These are phyloP conservation scores for Volvox carteri DNA, from an alignment of 163 green algal genomes.

Conservation along the genomic window DNA sequence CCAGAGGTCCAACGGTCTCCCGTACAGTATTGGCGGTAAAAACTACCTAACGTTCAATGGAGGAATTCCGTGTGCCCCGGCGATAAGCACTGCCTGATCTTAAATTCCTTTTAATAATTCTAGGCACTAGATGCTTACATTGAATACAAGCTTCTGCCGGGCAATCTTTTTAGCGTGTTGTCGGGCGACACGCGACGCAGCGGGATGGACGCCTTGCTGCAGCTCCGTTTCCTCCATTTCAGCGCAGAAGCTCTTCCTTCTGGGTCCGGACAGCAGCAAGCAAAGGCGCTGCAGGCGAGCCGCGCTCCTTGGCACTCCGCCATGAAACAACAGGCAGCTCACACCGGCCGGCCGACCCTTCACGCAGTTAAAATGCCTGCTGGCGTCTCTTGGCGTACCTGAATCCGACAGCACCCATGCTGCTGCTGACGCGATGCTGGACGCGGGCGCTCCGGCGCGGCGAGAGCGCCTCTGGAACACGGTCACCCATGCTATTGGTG, in stretches of 20 bases:
- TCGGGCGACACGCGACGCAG: neutral
- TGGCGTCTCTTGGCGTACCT: neutral
- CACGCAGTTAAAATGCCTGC: conserved; percentile 47
- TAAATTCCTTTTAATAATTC: neutral
- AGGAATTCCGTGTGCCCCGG: neutral
- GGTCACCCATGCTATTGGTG: neutral
- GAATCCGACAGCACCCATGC: conserved; percentile 12
- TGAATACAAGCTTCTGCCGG: neutral
- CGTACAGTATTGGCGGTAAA: neutral
- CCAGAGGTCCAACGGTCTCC: too few species aligned
- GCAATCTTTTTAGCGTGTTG: neutral
- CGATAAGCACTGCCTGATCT: neutral
- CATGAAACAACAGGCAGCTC: neutral
- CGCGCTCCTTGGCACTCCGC: neutral
- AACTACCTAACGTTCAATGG: neutral
- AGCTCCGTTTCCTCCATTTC: neutral
- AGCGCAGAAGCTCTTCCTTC: neutral
- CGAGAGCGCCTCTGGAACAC: conserved; percentile 34
- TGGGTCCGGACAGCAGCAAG: conserved; percentile 27
- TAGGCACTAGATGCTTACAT: neutral
- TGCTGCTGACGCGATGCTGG: conserved; percentile 11
- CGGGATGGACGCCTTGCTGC: conserved; percentile 1
- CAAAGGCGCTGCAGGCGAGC: conserved; percentile 38
- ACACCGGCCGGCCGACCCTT: neutral
- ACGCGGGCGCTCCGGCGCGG: neutral